Evolutionary conservation across 2,329 filamentous ascomycete genomes (phyloP).

Genomic region (Macrophomina pseudophaseolina): DNA sequence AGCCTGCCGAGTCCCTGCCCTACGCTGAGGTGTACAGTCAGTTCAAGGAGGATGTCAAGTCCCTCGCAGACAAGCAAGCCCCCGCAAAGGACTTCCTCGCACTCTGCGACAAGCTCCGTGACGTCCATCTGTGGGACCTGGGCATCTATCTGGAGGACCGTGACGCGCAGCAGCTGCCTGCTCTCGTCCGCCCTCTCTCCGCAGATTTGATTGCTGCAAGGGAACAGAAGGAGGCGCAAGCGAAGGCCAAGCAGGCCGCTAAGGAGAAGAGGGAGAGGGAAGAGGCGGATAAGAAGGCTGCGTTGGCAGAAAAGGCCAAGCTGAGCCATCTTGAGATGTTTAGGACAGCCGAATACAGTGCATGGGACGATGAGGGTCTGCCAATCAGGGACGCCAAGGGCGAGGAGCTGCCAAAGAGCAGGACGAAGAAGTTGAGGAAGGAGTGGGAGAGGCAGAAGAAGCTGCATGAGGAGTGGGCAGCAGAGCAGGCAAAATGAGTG

Average conservation of each 20-base stretch:
- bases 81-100: slow-evolving; percentile 74
- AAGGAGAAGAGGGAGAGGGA: slow-evolving; percentile 64
- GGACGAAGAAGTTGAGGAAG: slow-evolving; percentile 82
- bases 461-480: slow-evolving; percentile 68
- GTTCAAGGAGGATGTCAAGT: slow-evolving; percentile 67
- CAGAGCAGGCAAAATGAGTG: slow-evolving; percentile 5
- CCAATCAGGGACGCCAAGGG: slow-evolving; percentile 79
- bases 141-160: slow-evolving; percentile 90
- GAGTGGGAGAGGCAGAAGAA: slow-evolving; percentile 92
- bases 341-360: slow-evolving; percentile 66
- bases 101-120: slow-evolving; percentile 80
- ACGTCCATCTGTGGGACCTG: slow-evolving; percentile 78
- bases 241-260: slow-evolving; percentile 49
- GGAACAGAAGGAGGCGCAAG: slow-evolving; percentile 59
- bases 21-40: slow-evolving; percentile 57
- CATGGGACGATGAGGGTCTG: slow-evolving; percentile 82
- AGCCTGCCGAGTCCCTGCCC: slow-evolving; percentile 42
- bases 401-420: slow-evolving; percentile 79
- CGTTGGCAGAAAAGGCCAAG: slow-evolving; percentile 62
- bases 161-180: slow-evolving; percentile 62
- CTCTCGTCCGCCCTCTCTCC: slow-evolving; percentile 73
- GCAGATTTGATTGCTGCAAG: slow-evolving; percentile 59
- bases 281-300: slow-evolving; percentile 59
- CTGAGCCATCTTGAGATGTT: slow-evolving; percentile 65
- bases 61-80: slow-evolving; percentile 53